Conservation (phyloP, 148 eudicot genomes). For the Tetragonia tetragonoides region DNA sequence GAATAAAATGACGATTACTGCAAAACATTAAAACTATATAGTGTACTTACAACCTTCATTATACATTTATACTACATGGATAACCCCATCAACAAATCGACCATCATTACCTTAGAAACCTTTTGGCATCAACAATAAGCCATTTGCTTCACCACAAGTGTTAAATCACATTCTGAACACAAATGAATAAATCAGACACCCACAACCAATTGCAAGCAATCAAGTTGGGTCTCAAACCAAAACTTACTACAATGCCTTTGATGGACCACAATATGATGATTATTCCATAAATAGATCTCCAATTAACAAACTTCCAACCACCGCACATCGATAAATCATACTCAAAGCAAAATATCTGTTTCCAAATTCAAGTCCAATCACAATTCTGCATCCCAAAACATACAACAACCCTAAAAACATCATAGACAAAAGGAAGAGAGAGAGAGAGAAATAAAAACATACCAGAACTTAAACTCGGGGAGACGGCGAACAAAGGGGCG, state of each 20-base stretch:
- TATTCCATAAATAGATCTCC: not conserved
- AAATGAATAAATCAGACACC: not conserved
- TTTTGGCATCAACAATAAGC: not conserved
- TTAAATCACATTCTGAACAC: not conserved
- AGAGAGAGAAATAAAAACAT: not conserved
- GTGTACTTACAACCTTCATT: not conserved
- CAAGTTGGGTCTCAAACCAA: too few species aligned
- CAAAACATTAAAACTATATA: not conserved
- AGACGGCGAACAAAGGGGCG: slow-evolving; percentile 56
- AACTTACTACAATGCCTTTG: too few species aligned
- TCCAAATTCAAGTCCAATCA: not conserved
- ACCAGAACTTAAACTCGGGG: slow-evolving; percentile 58
- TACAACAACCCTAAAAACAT: not conserved
- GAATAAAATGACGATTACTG: not conserved
- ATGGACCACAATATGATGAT: too few species aligned
- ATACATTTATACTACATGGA: not conserved
- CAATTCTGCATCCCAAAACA: not conserved
- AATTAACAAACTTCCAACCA: not conserved
- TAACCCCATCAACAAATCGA: not conserved
- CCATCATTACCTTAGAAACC: not conserved
- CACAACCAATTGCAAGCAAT: not conserved
- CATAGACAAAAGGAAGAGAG: too few species aligned
- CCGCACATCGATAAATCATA: not conserved
- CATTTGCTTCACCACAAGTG: not conserved
- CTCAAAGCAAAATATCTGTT: not conserved